These are phyloP conservation scores for Davidsoniella neocaledoniae DNA, from an alignment of 2,329 filamentous ascomycete genomes.

Conservation along the genomic window DNA sequence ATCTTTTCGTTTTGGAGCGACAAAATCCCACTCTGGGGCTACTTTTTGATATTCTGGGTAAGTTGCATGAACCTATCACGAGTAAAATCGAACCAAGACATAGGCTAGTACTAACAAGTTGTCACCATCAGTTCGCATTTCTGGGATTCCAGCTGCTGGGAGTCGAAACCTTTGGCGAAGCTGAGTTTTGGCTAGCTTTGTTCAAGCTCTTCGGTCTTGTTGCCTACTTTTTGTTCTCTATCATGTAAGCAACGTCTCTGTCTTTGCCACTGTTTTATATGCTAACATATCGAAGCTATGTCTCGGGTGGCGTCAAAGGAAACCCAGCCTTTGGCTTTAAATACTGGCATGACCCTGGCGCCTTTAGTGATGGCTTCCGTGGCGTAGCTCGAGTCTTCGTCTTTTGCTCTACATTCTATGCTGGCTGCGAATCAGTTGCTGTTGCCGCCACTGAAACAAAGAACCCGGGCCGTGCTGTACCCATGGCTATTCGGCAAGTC, in stretches of 20 bases:
- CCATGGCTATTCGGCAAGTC: conserved; percentile 40
- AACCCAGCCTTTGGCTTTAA: conserved; percentile 43
- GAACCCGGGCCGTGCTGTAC: conserved; percentile 38
- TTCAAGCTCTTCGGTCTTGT: conserved; percentile 54
- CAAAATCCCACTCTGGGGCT: conserved; percentile 45
- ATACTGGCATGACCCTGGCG: conserved; percentile 56
- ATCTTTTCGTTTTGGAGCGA: conserved; percentile 52
- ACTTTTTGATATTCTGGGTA: conserved; percentile 58
- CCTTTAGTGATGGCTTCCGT: conserved; percentile 52
- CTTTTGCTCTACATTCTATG: conserved; percentile 54
- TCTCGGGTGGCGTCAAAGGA: conserved; percentile 47
- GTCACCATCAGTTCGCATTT: conserved; percentile 31
- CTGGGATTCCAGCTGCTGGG: conserved; percentile 52
- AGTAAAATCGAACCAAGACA: neutral
- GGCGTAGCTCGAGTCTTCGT: conserved; percentile 51
- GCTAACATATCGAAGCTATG: conserved; percentile 27
- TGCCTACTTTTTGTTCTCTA: conserved; percentile 58
- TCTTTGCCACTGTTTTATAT: neutral
- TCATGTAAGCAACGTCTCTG: conserved; percentile 28
- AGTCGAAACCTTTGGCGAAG: conserved; percentile 59
- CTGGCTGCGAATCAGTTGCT: conserved; percentile 47
- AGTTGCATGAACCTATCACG: conserved; percentile 11
- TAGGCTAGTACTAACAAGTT: neutral
- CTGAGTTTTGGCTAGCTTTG: conserved; percentile 63
- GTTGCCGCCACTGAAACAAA: conserved; percentile 46